Conservation (phyloP, 2,329 filamentous ascomycete genomes). For the Decorospora gaudefroyi region DNA sequence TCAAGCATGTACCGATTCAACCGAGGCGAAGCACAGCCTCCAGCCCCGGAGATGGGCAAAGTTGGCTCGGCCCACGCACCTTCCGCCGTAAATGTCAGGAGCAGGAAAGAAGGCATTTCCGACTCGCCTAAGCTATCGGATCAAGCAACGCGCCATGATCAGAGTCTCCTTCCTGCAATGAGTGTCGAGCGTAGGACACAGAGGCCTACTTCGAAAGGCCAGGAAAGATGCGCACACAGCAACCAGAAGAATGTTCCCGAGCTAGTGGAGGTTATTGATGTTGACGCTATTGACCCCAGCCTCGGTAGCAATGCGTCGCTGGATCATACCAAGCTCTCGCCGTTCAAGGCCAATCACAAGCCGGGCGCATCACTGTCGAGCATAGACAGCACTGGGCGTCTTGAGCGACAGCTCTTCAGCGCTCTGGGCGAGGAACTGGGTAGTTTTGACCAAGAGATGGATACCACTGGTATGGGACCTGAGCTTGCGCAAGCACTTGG, state of each 20-base stretch:
- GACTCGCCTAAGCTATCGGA: constrained; percentile 10
- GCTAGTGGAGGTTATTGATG: constrained; percentile 29
- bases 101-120: constrained; percentile 34
- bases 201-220: neutral
- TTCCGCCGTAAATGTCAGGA: constrained; percentile 22
- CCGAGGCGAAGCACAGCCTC: constrained; percentile 5
- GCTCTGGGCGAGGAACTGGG: constrained; percentile 40
- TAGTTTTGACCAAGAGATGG: constrained; percentile 25
- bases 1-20: constrained; percentile 21
- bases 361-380: constrained; percentile 27
- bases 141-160: constrained; percentile 21
- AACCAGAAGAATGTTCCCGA: constrained; percentile 1
- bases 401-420: constrained; percentile 38
- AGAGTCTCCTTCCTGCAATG: constrained; percentile 12
- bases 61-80: constrained; percentile 25
- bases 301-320: constrained; percentile 2
- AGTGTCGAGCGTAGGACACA: neutral
- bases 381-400: constrained; percentile 34
- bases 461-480: constrained; percentile 17
- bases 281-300: constrained; percentile 26
- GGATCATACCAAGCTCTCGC: constrained; percentile 16
- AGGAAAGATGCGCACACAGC: constrained; percentile 4
- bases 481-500: constrained; percentile 19
- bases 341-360: constrained; percentile 30
- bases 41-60: constrained; percentile 11